A percentile compares a stretch with the other conserved stretches of the same genome.
Conservation (phyloP, 768 basidiomycete genomes). For the Auriscalpium vulgare region DNA sequence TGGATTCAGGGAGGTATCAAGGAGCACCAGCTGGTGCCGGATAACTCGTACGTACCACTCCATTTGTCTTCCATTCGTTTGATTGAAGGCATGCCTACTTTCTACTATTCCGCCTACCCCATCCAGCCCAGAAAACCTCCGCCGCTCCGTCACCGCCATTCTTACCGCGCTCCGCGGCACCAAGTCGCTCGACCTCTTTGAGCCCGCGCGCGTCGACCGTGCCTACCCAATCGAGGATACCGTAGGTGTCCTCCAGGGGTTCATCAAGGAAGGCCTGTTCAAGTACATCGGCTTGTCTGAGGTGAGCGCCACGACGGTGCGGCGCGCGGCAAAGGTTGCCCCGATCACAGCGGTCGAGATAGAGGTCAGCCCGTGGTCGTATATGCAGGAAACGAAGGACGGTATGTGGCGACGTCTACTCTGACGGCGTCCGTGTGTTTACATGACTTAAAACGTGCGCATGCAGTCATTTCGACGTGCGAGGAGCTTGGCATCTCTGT, state of each 20-base stretch:
- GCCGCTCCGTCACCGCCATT: too few species aligned
- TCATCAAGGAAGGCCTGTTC: conserved; percentile 48
- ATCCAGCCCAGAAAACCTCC: too few species aligned
- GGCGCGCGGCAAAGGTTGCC: conserved; percentile 27
- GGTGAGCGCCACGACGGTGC: conserved; percentile 39
- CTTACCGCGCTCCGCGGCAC: too few species aligned
- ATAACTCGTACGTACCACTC: too few species aligned
- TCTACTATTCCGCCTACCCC: too few species aligned
- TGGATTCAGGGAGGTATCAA: background rate
- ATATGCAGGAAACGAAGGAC: conserved; percentile 44
- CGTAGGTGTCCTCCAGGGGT: conserved; percentile 26
- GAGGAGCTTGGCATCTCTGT: conserved; percentile 48
- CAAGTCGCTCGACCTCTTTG: conserved; percentile 3
- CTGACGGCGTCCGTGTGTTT: background rate
- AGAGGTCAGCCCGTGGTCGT: conserved; percentile 27
- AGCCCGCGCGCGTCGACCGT: conserved; percentile 41
- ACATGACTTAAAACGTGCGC: background rate
- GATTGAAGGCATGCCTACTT: too few species aligned
- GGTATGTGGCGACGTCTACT: conserved; percentile 19
- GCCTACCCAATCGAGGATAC: conserved; percentile 20
- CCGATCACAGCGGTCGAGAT: conserved; percentile 13
- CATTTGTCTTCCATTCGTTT: too few species aligned
- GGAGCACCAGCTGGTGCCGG: conserved; percentile 43
- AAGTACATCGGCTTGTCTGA: conserved; percentile 56
- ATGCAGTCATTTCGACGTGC: conserved; percentile 41